A percentile compares a stretch with the other conserved stretches of the same genome.
phyloP scores from a whole-genome alignment of 306 rosid species.

The Ziziphus jujuba region DNA sequence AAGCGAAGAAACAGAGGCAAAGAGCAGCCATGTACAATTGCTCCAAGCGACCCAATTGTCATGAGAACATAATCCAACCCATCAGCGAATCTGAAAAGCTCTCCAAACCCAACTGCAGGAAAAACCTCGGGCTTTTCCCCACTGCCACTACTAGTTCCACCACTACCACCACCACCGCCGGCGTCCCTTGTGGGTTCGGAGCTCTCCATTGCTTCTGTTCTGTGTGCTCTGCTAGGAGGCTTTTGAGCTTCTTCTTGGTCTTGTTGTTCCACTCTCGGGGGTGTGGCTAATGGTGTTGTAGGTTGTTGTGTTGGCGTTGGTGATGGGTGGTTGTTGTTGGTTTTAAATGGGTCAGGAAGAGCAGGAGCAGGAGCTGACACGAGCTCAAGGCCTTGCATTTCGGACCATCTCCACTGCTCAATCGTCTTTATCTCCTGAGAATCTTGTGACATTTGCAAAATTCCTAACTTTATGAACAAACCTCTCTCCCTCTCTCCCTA shows the following conservation, averaged over 20 bases:
- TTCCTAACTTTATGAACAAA: constrained; percentile 52
- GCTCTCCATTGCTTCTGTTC: constrained; percentile 43
- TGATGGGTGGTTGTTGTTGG: constrained; percentile 27
- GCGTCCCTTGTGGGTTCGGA: constrained; percentile 45
- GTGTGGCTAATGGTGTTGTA: background rate
- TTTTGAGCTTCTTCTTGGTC: constrained; percentile 25
- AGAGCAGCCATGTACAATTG: constrained; percentile 91
- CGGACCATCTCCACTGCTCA: constrained; percentile 98
- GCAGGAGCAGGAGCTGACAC: constrained; percentile 36
- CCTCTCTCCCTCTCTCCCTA: constrained; percentile 23
- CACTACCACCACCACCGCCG: constrained; percentile 9
- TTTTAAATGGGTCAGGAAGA: constrained; percentile 34
- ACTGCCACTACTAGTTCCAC: constrained; percentile 16
- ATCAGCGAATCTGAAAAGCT: constrained; percentile 92
- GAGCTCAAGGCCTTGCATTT: constrained; percentile 95
- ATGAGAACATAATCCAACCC: constrained; percentile 80
- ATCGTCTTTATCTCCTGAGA: constrained; percentile 73
- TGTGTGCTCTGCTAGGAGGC: constrained; percentile 17
- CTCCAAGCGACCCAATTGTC: constrained; percentile 85
- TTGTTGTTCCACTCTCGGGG: constrained; percentile 3
- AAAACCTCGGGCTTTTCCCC: constrained; percentile 58
- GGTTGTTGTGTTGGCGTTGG: constrained; percentile 8
- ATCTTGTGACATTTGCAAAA: constrained; percentile 87
- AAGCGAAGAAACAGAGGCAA: constrained; percentile 89
- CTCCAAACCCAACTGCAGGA: constrained; percentile 55